These are phyloP conservation scores for Wallacemonas sp. DNA, from an alignment of 208 protist genomes.

Conservation along the genomic window DNA sequence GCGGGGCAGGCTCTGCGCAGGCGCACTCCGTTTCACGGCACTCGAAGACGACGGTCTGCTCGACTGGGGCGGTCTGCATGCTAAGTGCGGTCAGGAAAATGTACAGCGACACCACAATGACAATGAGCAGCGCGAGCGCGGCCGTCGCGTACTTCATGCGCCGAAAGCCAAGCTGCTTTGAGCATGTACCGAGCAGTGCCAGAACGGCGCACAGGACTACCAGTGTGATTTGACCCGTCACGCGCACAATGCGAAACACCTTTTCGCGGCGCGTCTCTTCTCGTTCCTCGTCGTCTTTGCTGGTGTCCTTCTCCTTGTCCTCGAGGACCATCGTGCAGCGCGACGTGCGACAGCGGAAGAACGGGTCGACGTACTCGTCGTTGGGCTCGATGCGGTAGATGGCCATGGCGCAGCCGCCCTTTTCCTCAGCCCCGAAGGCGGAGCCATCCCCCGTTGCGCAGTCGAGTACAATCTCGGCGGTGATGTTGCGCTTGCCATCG, in stretches of 20 bases:
- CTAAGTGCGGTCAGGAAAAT: slow-evolving; percentile 60
- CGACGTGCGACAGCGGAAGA: slow-evolving; percentile 67
- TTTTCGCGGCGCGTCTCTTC: slow-evolving; percentile 22
- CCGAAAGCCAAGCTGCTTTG: slow-evolving; percentile 31
- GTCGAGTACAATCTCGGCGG: slow-evolving; percentile 60
- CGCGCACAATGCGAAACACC: slow-evolving; percentile 35
- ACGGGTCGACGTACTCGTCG: slow-evolving; percentile 63
- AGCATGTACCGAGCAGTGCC: slow-evolving; percentile 44
- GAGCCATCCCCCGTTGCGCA: slow-evolving; percentile 52
- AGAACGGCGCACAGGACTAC: slow-evolving; percentile 51
- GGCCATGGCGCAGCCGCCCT: slow-evolving; percentile 52
- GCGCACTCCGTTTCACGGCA: slow-evolving; percentile 64
- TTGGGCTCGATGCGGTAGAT: slow-evolving; percentile 79
- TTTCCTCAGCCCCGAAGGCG: slow-evolving; percentile 34
- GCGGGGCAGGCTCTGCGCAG: slow-evolving; percentile 69
- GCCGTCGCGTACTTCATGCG: slow-evolving; percentile 40
- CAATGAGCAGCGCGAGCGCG: slow-evolving; percentile 30
- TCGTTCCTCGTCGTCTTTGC: neutral
- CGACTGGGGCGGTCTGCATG: slow-evolving; percentile 36
- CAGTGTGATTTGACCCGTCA: slow-evolving; percentile 43
- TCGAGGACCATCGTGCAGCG: slow-evolving; percentile 54
- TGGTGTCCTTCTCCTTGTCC: slow-evolving; percentile 11
- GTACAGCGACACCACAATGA: slow-evolving; percentile 45
- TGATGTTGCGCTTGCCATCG: slow-evolving; percentile 56
- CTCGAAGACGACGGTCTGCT: slow-evolving; percentile 47